Evolutionary conservation across 352 stramenopile species (phyloP).

Genomic region (Phytophthora pluvialis): DNA sequence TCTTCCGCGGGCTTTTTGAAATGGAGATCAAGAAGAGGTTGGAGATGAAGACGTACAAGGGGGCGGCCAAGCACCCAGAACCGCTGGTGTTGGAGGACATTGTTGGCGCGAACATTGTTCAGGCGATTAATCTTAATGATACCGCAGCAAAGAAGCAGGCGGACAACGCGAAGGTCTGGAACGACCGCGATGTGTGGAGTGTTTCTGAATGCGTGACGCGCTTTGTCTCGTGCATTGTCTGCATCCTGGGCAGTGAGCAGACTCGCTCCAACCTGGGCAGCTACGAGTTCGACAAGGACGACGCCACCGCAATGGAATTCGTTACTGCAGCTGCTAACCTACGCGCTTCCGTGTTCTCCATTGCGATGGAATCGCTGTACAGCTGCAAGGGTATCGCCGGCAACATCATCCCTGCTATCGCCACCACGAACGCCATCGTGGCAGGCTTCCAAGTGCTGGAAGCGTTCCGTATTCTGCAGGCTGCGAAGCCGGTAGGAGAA

Average conservation of each 20-base stretch:
- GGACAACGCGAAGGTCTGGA: slow-evolving; percentile 64
- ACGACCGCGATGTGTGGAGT: slow-evolving; percentile 88
- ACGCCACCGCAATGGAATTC: slow-evolving; percentile 96
- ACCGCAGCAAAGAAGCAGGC: slow-evolving; percentile 26
- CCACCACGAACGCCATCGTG: slow-evolving; percentile 99
- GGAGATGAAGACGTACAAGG: slow-evolving; percentile 97
- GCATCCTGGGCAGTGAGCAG: slow-evolving; percentile 65
- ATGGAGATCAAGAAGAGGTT: slow-evolving; percentile 97
- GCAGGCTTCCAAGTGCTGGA: slow-evolving; percentile 93
- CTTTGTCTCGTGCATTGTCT: slow-evolving; percentile 77
- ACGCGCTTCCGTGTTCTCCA: slow-evolving; percentile 87
- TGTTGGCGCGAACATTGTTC: slow-evolving; percentile 46
- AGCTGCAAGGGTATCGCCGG: slow-evolving; percentile 98
- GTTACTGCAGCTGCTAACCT: slow-evolving; percentile 98
- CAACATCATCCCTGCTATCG: slow-evolving; percentile 99
- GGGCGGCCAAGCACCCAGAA: slow-evolving; percentile 89
- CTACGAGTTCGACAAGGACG: slow-evolving; percentile 98
- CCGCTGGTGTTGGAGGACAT: slow-evolving; percentile 77
- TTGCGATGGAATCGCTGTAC: slow-evolving; percentile 86
- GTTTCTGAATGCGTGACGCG: slow-evolving; percentile 88
- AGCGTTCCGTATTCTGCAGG: slow-evolving; percentile 84
- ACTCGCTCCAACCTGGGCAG: slow-evolving; percentile 68
- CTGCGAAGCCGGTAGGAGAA: slow-evolving; percentile 63
- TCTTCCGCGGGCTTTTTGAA: slow-evolving; percentile 94
- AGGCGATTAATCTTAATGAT: slow-evolving; percentile 44